Evolutionary conservation across 164 flowering plant genomes (phyloP).

Genomic region (Magnolia sinica): DNA sequence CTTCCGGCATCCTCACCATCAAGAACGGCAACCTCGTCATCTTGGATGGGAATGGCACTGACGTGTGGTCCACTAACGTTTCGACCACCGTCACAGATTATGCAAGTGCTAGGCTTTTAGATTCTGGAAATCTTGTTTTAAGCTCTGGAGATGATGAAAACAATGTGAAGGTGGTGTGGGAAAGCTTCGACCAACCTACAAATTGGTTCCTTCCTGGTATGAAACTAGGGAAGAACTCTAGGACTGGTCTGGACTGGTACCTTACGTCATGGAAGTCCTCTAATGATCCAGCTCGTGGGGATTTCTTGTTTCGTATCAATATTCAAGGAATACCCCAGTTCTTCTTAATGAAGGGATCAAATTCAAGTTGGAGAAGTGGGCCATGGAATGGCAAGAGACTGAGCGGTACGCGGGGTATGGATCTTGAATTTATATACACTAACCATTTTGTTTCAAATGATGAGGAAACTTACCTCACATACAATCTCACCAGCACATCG

Average conservation of each 20-base stretch:
- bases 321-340: slow-evolving; percentile 1
- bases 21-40: slow-evolving; percentile 14
- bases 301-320: slow-evolving; percentile 4
- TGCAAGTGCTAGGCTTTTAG: slow-evolving; percentile 7
- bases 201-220: slow-evolving; percentile 4
- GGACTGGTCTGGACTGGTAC: background rate
- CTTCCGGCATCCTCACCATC: slow-evolving; percentile 8
- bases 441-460: background rate
- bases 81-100: background rate
- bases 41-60: background rate
- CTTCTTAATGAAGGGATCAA: slow-evolving; percentile 1
- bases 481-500: background rate
- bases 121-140: slow-evolving; percentile 28
- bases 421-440: background rate
- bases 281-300: slow-evolving; percentile 5
- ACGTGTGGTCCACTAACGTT: slow-evolving; percentile 19
- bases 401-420: slow-evolving; percentile 12
- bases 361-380: slow-evolving; percentile 9
- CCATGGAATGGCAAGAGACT: slow-evolving; percentile 5
- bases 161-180: background rate
- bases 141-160: background rate
- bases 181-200: slow-evolving; percentile 8
- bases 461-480: background rate
- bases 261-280: background rate
- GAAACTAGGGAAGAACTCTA: background rate